Base-by-base conservation (phyloP, 202 grass and related monocot species). In the Brachypodium distachyon region DNA sequence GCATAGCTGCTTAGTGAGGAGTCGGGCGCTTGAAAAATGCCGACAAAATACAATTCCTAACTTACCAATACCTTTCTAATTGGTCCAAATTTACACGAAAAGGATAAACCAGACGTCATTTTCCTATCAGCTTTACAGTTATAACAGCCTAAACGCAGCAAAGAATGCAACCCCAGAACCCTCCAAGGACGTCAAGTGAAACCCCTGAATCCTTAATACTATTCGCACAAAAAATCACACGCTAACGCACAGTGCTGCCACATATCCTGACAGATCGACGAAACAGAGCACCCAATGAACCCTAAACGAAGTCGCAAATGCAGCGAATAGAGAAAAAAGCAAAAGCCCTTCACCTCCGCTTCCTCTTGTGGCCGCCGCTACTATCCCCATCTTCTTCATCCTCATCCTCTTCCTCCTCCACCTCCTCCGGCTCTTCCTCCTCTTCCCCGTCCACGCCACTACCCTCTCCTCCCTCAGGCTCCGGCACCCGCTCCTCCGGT, bases 301-400 rank as follows among this genome's bases (percentile, higher is more conserved):
- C 56, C 44, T 80, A 84, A 18, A 49, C 47, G 47, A 27, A 16
- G 39, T 10, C 70, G 59, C 3, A 59, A 57, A 77, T 83, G 80
- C 78, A 55, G 43, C 7, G 72, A 63, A 46, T 50, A 38, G 4
- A 67, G 6, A 39, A 18, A n/a, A 47, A 14, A 90, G 70, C 52
- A 68, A 54, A 63, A 75, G 73, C 50, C 29, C 73, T 66, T 76
- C 81, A 93, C 91, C 87, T 82, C 80, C 76, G 86, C 74, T 90
- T 69, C 74, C 88, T 93, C 74, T 90, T 93, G 49, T 78, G 82
- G 18, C 69, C 4, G 61, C 72, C 77, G 47, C 76, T 70, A 23
- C 73, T 74, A 7, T 65, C 70, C 38, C 33, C 86, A 4, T 84
- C 84, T 25, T 82, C 84, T 17, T 82, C 84, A 4, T 68, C 85